phyloP scores from a whole-genome alignment of 2,329 filamentous ascomycete species.

The Epichloe hybrida region DNA sequence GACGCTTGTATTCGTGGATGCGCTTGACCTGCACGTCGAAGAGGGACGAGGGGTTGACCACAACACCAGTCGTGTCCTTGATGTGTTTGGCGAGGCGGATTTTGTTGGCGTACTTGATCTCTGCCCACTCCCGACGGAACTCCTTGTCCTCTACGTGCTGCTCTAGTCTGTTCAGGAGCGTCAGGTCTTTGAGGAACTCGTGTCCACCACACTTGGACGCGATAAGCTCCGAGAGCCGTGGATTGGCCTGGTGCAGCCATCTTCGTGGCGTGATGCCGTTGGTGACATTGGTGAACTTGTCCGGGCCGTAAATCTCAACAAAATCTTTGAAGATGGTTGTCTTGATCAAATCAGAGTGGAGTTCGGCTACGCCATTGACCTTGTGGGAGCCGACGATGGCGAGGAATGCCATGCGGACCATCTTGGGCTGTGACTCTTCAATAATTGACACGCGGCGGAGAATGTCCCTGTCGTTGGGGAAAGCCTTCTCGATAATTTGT shows the following conservation, averaged over 20 bases:
- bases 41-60: constrained; percentile 67
- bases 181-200: constrained; percentile 83
- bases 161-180: constrained; percentile 74
- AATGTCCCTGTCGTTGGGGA: constrained; percentile 80
- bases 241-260: constrained; percentile 97
- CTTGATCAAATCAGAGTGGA: constrained; percentile 96
- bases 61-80: constrained; percentile 63
- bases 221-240: constrained; percentile 80
- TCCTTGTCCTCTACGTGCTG: constrained; percentile 69
- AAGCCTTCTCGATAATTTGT: constrained; percentile 76
- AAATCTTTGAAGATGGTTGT: constrained; percentile 99
- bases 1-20: constrained; percentile 98
- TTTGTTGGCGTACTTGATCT: constrained; percentile 96
- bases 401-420: constrained; percentile 93
- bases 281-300: constrained; percentile 98
- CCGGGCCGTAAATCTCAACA: constrained; percentile 81
- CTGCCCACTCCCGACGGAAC: constrained; percentile 89
- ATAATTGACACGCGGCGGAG: constrained; percentile 87
- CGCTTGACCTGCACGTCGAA: constrained; percentile 98
- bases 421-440: constrained; percentile 91
- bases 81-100: constrained; percentile 84
- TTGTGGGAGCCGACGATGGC: constrained; percentile 97
- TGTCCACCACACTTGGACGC: constrained; percentile 74
- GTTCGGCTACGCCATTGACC: constrained; percentile 94
- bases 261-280: constrained; percentile 93